Conservation (phyloP, 169 alveolate genomes). For the Amoebophrya sp. region DNA sequence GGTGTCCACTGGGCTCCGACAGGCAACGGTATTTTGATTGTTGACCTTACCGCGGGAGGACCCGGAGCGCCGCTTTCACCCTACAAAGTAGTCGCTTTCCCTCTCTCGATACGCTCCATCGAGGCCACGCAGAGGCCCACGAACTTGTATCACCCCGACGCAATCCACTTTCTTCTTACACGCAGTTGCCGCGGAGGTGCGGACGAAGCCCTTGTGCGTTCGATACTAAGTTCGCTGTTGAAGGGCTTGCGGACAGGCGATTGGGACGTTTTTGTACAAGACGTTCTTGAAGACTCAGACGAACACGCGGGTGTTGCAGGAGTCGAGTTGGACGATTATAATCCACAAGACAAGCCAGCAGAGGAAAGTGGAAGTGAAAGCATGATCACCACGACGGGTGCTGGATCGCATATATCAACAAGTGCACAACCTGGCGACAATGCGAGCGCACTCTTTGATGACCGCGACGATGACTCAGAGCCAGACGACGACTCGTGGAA, state of each 20-base stretch:
- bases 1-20: not conserved
- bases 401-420: no score
- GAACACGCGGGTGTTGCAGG: no score
- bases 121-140: not conserved
- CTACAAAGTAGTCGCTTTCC: not conserved
- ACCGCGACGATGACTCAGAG: no score
- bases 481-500: no score
- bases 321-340: no score
- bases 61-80: no score
- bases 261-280: not conserved
- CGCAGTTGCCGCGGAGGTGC: not conserved
- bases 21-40: not conserved
- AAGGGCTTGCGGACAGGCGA: not conserved
- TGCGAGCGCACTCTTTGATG: no score
- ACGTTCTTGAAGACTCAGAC: not conserved
- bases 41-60: no score
- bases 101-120: not conserved
- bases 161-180: not conserved
- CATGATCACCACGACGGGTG: no score
- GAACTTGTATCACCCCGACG: slow-evolving; percentile 12
- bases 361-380: no score
- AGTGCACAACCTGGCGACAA: no score
- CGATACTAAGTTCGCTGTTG: not conserved
- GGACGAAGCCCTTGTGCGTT: not conserved
- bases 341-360: no score